A percentile compares a stretch with the other conserved stretches of the same genome.
phyloP scores from a whole-genome alignment of 805 yeast species.

The Kurtzmaniella cleridarum region DNA sequence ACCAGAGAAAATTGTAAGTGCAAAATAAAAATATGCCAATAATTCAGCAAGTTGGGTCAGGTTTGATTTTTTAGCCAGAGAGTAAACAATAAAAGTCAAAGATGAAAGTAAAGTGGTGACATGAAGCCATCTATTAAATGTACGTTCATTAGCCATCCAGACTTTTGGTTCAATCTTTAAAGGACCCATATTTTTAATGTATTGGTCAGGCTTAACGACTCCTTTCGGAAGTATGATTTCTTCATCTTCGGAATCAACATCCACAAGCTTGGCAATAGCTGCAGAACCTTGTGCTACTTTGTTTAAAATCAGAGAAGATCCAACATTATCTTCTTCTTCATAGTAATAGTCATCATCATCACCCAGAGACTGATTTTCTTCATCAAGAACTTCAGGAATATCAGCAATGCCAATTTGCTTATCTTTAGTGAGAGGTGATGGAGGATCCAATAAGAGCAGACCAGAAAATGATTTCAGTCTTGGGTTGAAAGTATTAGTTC shows the following conservation, averaged over 20 bases:
- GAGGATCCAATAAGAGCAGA: conserved; percentile 10
- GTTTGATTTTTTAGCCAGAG: conserved; percentile 64
- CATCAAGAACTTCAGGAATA: conserved; percentile 7
- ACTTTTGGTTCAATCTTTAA: conserved; percentile 95
- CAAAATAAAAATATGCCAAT: conserved; percentile 78
- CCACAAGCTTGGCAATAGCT: conserved; percentile 41
- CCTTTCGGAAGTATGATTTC: conserved; percentile 87
- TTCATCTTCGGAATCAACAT: conserved; percentile 75
- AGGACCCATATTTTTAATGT: conserved; percentile 86
- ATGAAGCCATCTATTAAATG: conserved; percentile 92
- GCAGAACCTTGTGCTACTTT: conserved; percentile 22
- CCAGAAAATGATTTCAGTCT: conserved; percentile 38
- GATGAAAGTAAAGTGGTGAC: conserved; percentile 82
- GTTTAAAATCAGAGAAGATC: conserved; percentile 10
- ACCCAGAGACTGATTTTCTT: conserved; percentile 3
- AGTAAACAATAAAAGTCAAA: conserved; percentile 77
- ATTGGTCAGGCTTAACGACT: conserved; percentile 71
- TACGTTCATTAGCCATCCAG: conserved; percentile 97
- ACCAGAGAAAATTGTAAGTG: conserved; percentile 75
- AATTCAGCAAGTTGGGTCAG: conserved; percentile 57
- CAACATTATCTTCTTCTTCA: conserved; percentile 2
- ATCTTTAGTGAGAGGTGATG: conserved; percentile 24
- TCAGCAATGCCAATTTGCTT: conserved; percentile 4
- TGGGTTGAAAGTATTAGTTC: conserved; percentile 22
- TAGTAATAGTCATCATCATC: conserved; percentile 26